phyloP scores from a whole-genome alignment of 2,329 filamentous ascomycete genomes.

The Sporothrix pallida region DNA sequence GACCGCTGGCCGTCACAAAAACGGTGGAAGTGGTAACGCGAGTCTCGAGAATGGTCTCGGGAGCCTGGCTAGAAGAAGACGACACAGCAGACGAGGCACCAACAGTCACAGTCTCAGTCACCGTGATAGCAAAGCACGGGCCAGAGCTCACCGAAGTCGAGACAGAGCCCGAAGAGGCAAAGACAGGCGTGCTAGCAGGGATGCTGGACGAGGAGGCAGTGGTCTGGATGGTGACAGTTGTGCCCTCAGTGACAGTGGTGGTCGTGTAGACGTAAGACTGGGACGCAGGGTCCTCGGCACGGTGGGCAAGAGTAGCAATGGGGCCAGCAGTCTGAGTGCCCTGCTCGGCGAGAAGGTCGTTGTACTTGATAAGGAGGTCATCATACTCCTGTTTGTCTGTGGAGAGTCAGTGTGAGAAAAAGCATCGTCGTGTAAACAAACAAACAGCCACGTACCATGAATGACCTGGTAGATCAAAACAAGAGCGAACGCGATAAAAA shows the following conservation, averaged over 20 bases:
- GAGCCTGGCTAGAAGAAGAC: background rate
- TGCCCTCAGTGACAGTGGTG: conserved; percentile 35
- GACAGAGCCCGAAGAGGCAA: background rate
- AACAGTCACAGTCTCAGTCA: conserved; percentile 24
- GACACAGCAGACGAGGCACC: background rate
- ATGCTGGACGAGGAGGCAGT: conserved; percentile 32
- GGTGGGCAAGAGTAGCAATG: conserved; percentile 34
- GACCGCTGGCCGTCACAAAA: conserved; percentile 32
- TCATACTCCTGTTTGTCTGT: conserved; percentile 37
- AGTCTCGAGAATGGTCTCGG: conserved; percentile 27
- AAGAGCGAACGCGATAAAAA: conserved; percentile 29
- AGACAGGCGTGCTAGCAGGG: conserved; percentile 14
- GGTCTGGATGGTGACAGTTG: conserved; percentile 34
- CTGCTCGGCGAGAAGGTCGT: conserved; percentile 31
- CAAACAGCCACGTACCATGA: conserved; percentile 16
- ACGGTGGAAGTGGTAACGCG: conserved; percentile 33
- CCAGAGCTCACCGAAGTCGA: conserved; percentile 8
- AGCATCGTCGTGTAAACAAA: background rate
- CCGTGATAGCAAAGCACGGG: conserved; percentile 7
- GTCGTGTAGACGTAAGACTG: conserved; percentile 44
- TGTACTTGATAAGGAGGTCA: conserved; percentile 35
- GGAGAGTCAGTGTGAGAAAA: background rate
- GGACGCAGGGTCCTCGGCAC: conserved; percentile 14
- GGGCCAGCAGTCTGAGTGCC: conserved; percentile 31
- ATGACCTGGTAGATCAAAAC: conserved; percentile 32